These are phyloP conservation scores for Rhizophagus clarus DNA, from an alignment of 192 early-diverging fungal species.

Conservation along the genomic window DNA sequence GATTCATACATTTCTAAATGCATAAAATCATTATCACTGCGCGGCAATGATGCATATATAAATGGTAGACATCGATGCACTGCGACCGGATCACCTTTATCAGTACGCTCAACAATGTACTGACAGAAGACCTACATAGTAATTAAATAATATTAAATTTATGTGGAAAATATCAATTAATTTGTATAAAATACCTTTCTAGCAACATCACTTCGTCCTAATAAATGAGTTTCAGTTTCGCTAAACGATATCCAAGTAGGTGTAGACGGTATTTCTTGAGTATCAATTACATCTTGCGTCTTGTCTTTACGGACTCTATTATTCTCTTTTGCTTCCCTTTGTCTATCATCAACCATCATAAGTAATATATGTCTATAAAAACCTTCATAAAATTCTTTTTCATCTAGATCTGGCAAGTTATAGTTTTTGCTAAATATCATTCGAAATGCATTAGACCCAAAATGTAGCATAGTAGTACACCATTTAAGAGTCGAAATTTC, in stretches of 20 bases:
- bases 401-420: constrained; percentile 17
- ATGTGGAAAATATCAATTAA: background rate
- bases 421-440: constrained; percentile 22
- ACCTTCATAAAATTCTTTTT: constrained; percentile 5
- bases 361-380: constrained; percentile 18
- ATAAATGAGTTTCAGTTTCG: constrained; percentile 8
- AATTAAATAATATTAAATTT: background rate
- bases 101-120: constrained; percentile 2
- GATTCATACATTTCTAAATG: constrained; percentile 22
- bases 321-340: background rate
- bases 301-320: background rate
- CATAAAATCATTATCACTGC: background rate
- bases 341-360: constrained; percentile 26
- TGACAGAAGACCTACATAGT: constrained; percentile 5
- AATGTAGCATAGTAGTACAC: constrained; percentile 3
- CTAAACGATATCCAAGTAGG: background rate
- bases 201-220: constrained; percentile 8
- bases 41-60: background rate
- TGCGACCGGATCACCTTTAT: background rate
- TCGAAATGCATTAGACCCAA: constrained; percentile 17
- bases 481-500: constrained; percentile 14
- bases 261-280: background rate
- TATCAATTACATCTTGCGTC: background rate
- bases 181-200: constrained; percentile 22
- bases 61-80: background rate